Evolutionary conservation across 148 eudicot genomes (phyloP), one percentile per base, ranked within the genome.

Genomic region (Chenopodium formosanum): DNA sequence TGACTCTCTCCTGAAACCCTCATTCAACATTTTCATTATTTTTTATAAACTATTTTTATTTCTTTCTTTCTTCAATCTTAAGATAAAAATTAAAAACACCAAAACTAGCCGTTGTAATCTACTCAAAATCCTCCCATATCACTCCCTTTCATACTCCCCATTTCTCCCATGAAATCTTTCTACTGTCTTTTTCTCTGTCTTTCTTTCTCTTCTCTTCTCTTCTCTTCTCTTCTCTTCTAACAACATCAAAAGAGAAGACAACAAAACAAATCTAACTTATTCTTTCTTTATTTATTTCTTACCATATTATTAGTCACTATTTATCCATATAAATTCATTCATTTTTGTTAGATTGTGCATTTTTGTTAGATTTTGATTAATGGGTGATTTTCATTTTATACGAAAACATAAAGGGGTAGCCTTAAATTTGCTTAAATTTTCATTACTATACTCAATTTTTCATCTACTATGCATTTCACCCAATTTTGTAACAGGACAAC

Each of bases 61-160:
- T 25, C 25, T 25, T 25, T 25, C 14, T 22, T 47, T 25, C 1
- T 34, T 19, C 17, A 22, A 53, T 20, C 8, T 6, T 2, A 40
- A 7, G 62, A 22, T 2, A 1, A 48, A 11, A 6, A 16, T 10
- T 46, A 16, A 40, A 58, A 70, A 14, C 71, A 76, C 56, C 60
- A 82, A 82, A 87, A 87, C 84, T 87, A 87, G 87, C 89, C 89
- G 89, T 87, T 87, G 82, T 32, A 53, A 19, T 84, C 79, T 70
- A 31, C 75, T 78, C 48, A 52, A 66, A 82, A 32, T 58, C 34
- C 69, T 82, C 50, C 70, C 70, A 5, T 75, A 70, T 72, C 79
- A 63, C 53, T 40, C 87, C 63, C 81, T 37, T 70, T 53, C 75
- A 44, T 60, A 53, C 62, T 56, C 17, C 62, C 0, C 84, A 52